phyloP scores from a whole-genome alignment of 257 asterid species.

The Ajuga chamaepitys region DNA sequence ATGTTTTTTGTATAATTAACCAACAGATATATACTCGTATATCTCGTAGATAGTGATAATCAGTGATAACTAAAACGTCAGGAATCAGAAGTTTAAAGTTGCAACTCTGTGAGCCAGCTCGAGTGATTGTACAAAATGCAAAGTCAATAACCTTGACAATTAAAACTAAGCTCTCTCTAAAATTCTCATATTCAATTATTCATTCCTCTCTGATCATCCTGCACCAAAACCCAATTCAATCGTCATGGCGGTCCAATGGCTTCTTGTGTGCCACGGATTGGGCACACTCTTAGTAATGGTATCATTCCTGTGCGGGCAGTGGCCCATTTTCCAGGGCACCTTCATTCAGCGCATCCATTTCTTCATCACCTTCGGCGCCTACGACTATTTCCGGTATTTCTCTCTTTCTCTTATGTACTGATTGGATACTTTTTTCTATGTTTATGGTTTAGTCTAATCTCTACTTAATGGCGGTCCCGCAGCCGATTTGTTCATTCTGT shows the following conservation, averaged over 20 bases:
- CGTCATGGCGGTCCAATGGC: constrained; percentile 72
- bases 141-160: neutral
- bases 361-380: constrained; percentile 87
- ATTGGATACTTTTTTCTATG: neutral
- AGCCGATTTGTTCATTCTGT: constrained; percentile 61
- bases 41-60: too few species aligned
- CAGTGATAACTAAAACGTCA: too few species aligned
- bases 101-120: neutral
- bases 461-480: constrained; percentile 19
- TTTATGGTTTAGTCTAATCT: neutral
- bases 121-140: neutral
- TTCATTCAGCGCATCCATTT: constrained; percentile 65
- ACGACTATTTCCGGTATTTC: constrained; percentile 61
- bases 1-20: too few species aligned
- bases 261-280: constrained; percentile 75
- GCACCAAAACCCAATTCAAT: neutral
- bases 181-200: neutral
- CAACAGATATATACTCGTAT: too few species aligned
- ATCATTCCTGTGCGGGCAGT: constrained; percentile 91
- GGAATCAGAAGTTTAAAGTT: too few species aligned
- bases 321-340: constrained; percentile 95
- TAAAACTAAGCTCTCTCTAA: neutral
- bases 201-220: neutral
- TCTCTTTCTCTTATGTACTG: neutral
- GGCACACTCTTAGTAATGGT: constrained; percentile 66